Conservation (phyloP, 2,329 filamentous ascomycete genomes). For the Fusarium odoratissimum region DNA sequence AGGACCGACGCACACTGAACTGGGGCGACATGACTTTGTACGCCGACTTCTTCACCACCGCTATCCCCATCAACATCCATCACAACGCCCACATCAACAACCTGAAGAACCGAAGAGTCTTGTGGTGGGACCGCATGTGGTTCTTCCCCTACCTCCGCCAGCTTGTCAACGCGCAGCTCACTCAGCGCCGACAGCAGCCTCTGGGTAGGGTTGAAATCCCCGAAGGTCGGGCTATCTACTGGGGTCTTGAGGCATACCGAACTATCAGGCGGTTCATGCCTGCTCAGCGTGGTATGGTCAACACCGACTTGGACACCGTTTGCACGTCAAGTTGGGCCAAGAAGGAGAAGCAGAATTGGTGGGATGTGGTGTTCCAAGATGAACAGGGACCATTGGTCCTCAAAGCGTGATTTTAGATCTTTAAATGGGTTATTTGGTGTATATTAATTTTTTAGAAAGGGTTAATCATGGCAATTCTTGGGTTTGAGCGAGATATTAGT, state of each 20-base stretch:
- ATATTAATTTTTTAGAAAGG: background rate
- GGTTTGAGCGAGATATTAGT: background rate
- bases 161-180: conserved; percentile 23
- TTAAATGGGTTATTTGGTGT: background rate
- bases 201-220: conserved; percentile 4
- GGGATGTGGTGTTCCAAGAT: conserved; percentile 23
- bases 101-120: conserved; percentile 23
- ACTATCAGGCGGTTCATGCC: conserved; percentile 24
- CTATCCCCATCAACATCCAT: conserved; percentile 38
- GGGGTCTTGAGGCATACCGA: conserved; percentile 25
- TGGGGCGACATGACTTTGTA: conserved; percentile 42
- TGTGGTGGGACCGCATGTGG: conserved; percentile 41
- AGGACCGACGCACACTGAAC: background rate
- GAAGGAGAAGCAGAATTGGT: conserved; percentile 27
- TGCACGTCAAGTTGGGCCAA: conserved; percentile 21
- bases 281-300: background rate
- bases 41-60: conserved; percentile 38
- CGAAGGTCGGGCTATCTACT: conserved; percentile 24
- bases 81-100: conserved; percentile 39
- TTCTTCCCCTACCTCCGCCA: conserved; percentile 36
- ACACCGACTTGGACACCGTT: conserved; percentile 2
- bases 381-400: conserved; percentile 6
- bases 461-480: background rate
- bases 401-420: conserved; percentile 4
- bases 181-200: conserved; percentile 8